Evolutionary conservation across 352 stramenopile species (phyloP).

Genomic region (Globisporangium canariense): DNA sequence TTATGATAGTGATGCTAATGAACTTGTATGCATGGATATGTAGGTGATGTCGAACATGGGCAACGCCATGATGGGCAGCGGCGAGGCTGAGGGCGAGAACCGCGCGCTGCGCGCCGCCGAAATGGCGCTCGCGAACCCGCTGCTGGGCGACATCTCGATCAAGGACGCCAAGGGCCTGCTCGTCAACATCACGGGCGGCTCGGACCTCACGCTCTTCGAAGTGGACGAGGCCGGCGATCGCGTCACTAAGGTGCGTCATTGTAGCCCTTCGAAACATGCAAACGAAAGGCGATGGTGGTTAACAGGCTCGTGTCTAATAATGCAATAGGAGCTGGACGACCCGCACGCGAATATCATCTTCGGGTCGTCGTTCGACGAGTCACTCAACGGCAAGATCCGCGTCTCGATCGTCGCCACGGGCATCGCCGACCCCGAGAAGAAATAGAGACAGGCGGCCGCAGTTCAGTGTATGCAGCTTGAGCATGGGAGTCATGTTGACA

Average conservation of each 20-base stretch:
- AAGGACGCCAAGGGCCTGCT: conserved; percentile 92
- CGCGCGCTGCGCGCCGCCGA: conserved; percentile 80
- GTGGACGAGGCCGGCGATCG: conserved; percentile 86
- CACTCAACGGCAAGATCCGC: conserved; percentile 73
- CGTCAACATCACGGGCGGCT: conserved; percentile 93
- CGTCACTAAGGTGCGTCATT: conserved; percentile 51
- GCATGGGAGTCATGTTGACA: neutral
- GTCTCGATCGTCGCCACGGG: conserved; percentile 86
- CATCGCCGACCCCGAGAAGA: conserved; percentile 79
- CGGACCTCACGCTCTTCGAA: conserved; percentile 92
- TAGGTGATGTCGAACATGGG: conserved; percentile 87
- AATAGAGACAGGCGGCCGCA: conserved; percentile 32
- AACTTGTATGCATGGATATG: neutral
- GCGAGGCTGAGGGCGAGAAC: conserved; percentile 89
- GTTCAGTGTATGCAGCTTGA: too few species aligned
- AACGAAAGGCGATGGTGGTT: too few species aligned
- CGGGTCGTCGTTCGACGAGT: conserved; percentile 82
- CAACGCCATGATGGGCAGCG: conserved; percentile 90
- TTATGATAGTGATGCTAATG: neutral
- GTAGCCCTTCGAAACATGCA: neutral
- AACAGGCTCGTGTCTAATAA: neutral
- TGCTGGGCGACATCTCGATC: conserved; percentile 88
- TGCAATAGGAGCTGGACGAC: conserved; percentile 74
- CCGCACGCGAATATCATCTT: conserved; percentile 89
- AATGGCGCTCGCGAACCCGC: conserved; percentile 80